Percentiles rank a stretch among this genome's conserved stretches.
Conservation (phyloP, 116 monocot genomes). For the Posidonia oceanica region DNA sequence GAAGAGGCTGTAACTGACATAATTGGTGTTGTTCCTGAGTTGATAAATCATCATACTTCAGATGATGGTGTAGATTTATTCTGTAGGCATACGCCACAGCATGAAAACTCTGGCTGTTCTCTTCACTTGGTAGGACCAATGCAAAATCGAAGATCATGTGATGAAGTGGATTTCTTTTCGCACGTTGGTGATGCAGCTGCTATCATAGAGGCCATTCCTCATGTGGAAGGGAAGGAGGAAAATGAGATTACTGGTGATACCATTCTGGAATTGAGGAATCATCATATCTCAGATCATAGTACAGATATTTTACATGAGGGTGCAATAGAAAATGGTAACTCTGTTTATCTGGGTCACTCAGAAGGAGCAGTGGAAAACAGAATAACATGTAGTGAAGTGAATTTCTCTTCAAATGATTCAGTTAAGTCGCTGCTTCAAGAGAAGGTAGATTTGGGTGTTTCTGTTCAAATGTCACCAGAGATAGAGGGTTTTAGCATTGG, state of each 20-base stretch:
- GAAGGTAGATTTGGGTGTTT: not conserved
- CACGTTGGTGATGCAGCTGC: not conserved
- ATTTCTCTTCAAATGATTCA: slow-evolving; percentile 6
- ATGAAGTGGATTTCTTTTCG: not conserved
- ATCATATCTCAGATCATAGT: too few species aligned
- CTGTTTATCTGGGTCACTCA: too few species aligned
- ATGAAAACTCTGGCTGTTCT: not conserved
- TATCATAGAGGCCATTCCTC: not conserved
- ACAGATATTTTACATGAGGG: too few species aligned
- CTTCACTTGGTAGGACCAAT: not conserved
- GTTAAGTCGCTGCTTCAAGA: not conserved
- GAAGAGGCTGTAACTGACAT: not conserved
- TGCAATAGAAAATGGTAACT: too few species aligned
- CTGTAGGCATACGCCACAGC: not conserved
- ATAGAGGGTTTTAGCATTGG: slow-evolving; percentile 50
- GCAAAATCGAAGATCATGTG: not conserved
- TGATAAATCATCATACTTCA: slow-evolving; percentile 2
- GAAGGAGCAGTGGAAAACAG: too few species aligned
- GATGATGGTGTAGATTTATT: not conserved
- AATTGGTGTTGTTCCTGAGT: slow-evolving; percentile 1
- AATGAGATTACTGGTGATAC: not conserved
- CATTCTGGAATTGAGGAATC: too few species aligned
- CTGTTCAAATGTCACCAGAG: slow-evolving; percentile 36
- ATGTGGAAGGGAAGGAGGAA: not conserved
- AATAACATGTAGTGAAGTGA: not conserved